Percentiles rank a stretch among this genome's conserved stretches.
These are phyloP conservation scores for Coemansia sp. DNA, from an alignment of 192 early-diverging fungal species.

Conservation along the genomic window DNA sequence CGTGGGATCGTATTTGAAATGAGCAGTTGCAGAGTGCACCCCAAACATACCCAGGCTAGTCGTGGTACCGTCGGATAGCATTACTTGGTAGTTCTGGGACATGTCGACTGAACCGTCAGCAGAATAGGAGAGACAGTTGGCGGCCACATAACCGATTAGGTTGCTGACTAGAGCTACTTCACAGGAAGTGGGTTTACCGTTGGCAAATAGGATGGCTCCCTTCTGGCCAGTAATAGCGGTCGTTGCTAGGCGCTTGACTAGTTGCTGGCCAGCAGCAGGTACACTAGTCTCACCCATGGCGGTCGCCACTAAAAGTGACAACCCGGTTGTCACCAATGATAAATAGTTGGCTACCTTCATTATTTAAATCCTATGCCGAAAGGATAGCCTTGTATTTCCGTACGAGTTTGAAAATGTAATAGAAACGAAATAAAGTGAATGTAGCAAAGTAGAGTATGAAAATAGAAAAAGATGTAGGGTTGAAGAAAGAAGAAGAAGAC, in stretches of 20 bases:
- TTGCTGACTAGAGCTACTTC: slow-evolving; percentile 49
- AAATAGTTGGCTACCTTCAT: slow-evolving; percentile 11
- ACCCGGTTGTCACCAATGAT: background rate
- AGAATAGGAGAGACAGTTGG: slow-evolving; percentile 31
- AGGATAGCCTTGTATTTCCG: background rate
- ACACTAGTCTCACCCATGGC: background rate
- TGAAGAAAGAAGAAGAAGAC: background rate
- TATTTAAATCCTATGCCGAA: background rate
- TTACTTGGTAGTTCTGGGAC: slow-evolving; percentile 26
- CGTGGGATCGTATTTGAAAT: slow-evolving; percentile 33
- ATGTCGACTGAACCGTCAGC: slow-evolving; percentile 7
- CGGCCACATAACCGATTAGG: slow-evolving; percentile 38
- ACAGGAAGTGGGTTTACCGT: slow-evolving; percentile 33
- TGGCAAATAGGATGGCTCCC: slow-evolving; percentile 35
- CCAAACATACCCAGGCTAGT: slow-evolving; percentile 20
- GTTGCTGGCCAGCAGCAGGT: slow-evolving; percentile 43
- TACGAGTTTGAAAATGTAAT: background rate
- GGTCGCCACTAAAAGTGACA: slow-evolving; percentile 4
- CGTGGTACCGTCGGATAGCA: slow-evolving; percentile 25
- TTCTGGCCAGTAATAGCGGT: slow-evolving; percentile 18
- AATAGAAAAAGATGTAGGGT: background rate
- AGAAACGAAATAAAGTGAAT: background rate
- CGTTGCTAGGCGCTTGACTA: slow-evolving; percentile 31
- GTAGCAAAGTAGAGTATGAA: background rate
- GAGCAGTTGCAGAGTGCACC: slow-evolving; percentile 18